These are phyloP conservation scores for Periglandula ipomoeae DNA, from an alignment of 2,329 filamentous ascomycete genomes.

Conservation along the genomic window DNA sequence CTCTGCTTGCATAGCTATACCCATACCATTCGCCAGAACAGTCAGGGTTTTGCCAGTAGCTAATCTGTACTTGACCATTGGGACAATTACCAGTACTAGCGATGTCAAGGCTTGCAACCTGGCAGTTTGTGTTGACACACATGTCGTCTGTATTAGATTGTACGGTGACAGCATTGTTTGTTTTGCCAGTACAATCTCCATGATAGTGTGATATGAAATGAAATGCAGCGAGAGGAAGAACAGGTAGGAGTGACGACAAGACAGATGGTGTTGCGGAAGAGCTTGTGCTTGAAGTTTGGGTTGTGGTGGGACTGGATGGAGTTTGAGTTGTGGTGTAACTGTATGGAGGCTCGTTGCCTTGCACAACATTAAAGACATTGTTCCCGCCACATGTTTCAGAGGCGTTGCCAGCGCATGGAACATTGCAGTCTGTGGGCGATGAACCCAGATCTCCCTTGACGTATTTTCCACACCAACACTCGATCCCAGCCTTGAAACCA, in stretches of 20 bases:
- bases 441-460: neutral
- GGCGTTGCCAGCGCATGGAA: neutral
- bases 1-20: slow-evolving; percentile 1
- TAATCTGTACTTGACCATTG: neutral
- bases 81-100: neutral
- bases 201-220: neutral
- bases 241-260: too few species aligned
- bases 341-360: neutral
- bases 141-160: neutral
- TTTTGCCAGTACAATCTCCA: neutral
- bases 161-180: neutral
- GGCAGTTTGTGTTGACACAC: slow-evolving; percentile 2
- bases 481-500: neutral
- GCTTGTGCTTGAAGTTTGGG: neutral
- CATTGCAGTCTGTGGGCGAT: neutral
- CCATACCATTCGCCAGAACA: slow-evolving; percentile 1
- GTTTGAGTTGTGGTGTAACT: neutral
- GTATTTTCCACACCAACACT: slow-evolving; percentile 3
- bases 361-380: neutral
- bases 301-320: neutral
- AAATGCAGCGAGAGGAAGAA: neutral
- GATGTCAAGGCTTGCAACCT: neutral
- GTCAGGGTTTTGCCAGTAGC: slow-evolving; percentile 1
- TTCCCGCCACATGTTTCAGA: neutral
- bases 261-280: too few species aligned